Evolutionary conservation across 176 grass and related monocot species (phyloP).

Genomic region (Phoenix dactylifera): DNA sequence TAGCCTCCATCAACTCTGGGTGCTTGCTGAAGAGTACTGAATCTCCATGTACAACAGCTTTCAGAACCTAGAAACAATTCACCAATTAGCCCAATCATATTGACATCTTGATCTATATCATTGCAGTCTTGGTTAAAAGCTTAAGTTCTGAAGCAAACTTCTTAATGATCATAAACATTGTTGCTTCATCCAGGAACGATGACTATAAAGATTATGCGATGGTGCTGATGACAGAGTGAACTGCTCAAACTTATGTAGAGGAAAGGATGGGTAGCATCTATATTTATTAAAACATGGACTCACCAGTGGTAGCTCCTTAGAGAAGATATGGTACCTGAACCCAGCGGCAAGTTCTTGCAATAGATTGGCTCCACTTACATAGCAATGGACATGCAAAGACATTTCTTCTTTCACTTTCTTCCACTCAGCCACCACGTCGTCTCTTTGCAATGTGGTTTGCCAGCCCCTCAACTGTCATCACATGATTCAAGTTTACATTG

Average conservation of each 20-base stretch:
- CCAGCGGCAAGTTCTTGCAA: conserved; percentile 70
- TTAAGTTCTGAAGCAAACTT: too few relatives aligned
- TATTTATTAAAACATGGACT: not conserved
- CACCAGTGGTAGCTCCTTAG: conserved; percentile 87
- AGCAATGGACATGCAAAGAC: conserved; percentile 91
- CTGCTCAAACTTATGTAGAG: too few relatives aligned
- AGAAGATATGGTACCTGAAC: conserved; percentile 89
- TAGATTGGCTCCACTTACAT: conserved; percentile 72
- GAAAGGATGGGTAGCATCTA: too few relatives aligned
- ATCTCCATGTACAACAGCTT: conserved; percentile 83
- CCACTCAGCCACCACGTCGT: conserved; percentile 88
- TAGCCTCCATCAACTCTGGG: conserved; percentile 75
- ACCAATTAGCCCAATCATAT: not conserved
- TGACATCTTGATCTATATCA: not conserved
- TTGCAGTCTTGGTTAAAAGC: too few relatives aligned
- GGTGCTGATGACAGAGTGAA: too few relatives aligned
- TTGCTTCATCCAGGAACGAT: too few relatives aligned
- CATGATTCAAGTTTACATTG: conserved; percentile 10
- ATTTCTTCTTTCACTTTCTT: conserved; percentile 53
- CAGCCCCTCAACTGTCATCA: conserved; percentile 41
- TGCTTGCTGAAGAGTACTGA: conserved; percentile 44
- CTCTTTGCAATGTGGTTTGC: conserved; percentile 51
- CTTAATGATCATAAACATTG: too few relatives aligned
- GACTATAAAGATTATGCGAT: too few relatives aligned
- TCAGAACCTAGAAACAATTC: conserved; percentile 40